Percentiles rank a stretch among this genome's conserved stretches.
Conservation (phyloP, 2,329 filamentous ascomycete species). For the Aspergillus ustus region DNA sequence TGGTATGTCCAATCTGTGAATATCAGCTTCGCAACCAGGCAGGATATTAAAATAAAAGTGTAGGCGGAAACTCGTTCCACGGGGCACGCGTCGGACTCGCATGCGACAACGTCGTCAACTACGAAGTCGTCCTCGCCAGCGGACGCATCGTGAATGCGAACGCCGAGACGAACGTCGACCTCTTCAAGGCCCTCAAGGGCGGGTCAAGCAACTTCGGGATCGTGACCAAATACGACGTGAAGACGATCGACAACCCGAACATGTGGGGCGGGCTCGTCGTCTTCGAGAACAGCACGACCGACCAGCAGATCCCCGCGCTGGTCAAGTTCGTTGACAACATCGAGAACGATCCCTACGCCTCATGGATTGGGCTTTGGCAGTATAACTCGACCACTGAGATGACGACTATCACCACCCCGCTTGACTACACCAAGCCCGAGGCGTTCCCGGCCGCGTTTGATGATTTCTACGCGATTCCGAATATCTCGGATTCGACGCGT, state of each 20-base stretch:
- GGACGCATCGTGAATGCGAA: conserved; percentile 55
- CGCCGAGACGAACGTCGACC: conserved; percentile 48
- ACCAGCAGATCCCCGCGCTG: conserved; percentile 24
- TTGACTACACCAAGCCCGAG: conserved; percentile 15
- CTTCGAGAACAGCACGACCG: conserved; percentile 19
- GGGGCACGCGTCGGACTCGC: conserved; percentile 54
- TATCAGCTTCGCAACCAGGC: no score
- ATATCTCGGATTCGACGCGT: conserved; percentile 17
- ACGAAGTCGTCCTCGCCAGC: conserved; percentile 58
- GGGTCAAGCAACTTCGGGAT: conserved; percentile 62
- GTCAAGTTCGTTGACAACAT: conserved; percentile 28
- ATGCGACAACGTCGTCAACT: conserved; percentile 55
- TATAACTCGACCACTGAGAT: conserved; percentile 25
- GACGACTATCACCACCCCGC: conserved; percentile 15
- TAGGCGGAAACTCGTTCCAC: conserved; percentile 56
- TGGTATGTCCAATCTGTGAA: conserved; percentile 19
- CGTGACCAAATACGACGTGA: conserved; percentile 33
- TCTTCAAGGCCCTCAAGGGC: conserved; percentile 60
- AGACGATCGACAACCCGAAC: conserved; percentile 19
- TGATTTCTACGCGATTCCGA: conserved; percentile 12
- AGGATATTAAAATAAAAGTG: no score
- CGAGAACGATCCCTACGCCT: conserved; percentile 27
- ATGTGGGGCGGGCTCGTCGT: conserved; percentile 31
- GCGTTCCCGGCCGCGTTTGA: conserved; percentile 4
- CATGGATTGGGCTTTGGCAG: conserved; percentile 48